phyloP scores from a whole-genome alignment of 2,329 filamentous ascomycete species.

The Dactylella cylindrospora region DNA sequence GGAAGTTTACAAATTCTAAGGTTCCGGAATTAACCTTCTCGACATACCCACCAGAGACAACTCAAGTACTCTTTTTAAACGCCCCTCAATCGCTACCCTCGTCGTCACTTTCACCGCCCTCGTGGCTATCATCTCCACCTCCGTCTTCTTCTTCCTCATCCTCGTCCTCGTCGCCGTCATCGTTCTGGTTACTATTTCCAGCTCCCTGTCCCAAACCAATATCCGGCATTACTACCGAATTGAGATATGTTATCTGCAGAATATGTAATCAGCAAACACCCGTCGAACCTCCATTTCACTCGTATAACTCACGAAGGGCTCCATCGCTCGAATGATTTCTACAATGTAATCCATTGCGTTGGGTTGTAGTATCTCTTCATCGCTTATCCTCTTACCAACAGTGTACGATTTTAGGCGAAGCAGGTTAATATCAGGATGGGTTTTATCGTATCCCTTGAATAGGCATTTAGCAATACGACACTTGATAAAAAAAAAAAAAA shows the following conservation, averaged over 20 bases:
- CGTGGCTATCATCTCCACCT: not conserved
- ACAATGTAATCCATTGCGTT: conserved; percentile 67
- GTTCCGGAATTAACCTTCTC: too few relatives aligned
- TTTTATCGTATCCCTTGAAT: conserved; percentile 68
- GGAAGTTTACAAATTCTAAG: too few relatives aligned
- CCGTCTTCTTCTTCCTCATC: conserved; percentile 24
- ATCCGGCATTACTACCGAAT: conserved; percentile 73
- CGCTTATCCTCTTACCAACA: conserved; percentile 66
- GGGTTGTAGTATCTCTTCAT: conserved; percentile 64
- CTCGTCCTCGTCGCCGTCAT: conserved; percentile 32
- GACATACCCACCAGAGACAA: too few relatives aligned
- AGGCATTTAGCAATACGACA: conserved; percentile 6
- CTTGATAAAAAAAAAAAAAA: conserved; percentile 36
- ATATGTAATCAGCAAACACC: conserved; percentile 17
- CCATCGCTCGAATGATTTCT: conserved; percentile 67
- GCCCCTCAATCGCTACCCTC: not conserved
- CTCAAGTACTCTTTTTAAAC: too few relatives aligned
- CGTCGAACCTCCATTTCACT: conserved; percentile 54
- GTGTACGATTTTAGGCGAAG: conserved; percentile 80
- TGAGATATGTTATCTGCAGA: conserved; percentile 67
- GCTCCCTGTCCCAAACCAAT: conserved; percentile 19
- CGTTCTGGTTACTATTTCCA: not conserved
- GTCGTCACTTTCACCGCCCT: not conserved
- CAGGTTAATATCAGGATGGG: conserved; percentile 77
- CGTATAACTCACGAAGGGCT: conserved; percentile 74